Percentiles rank a stretch among this genome's conserved stretches.
These are phyloP conservation scores for Fusarium sp. DNA, from an alignment of 2,329 filamentous ascomycete species.

Conservation along the genomic window DNA sequence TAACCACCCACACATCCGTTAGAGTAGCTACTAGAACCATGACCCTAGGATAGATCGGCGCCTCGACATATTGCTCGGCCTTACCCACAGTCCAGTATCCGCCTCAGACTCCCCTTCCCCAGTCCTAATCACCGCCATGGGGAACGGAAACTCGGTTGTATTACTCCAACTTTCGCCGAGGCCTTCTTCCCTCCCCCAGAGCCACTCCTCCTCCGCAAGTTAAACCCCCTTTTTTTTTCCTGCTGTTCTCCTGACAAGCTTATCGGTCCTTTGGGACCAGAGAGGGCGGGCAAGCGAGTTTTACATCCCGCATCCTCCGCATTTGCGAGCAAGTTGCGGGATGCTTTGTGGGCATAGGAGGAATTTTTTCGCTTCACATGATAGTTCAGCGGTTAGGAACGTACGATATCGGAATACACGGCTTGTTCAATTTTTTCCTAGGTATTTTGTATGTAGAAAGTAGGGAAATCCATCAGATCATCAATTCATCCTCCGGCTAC, in stretches of 20 bases:
- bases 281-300: slow-evolving; percentile 31
- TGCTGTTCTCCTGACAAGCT: slow-evolving; percentile 21
- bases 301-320: slow-evolving; percentile 38
- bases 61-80: slow-evolving; percentile 26
- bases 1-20: slow-evolving; percentile 4
- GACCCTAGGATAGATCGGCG: slow-evolving; percentile 6
- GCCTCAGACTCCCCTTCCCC: slow-evolving; percentile 14
- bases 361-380: slow-evolving; percentile 29
- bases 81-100: slow-evolving; percentile 24
- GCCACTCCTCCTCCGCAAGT: slow-evolving; percentile 33
- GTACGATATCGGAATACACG: slow-evolving; percentile 9
- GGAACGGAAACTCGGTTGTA: slow-evolving; percentile 23
- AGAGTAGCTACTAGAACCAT: slow-evolving; percentile 4
- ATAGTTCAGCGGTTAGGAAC: background rate
- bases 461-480: slow-evolving; percentile 4
- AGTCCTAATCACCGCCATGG: slow-evolving; percentile 24
- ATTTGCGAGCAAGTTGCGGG: slow-evolving; percentile 25
- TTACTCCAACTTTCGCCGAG: slow-evolving; percentile 24
- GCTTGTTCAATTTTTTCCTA: background rate
- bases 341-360: background rate
- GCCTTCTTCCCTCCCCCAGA: slow-evolving; percentile 29
- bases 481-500: background rate
- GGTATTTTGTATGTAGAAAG: background rate
- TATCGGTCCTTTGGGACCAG: slow-evolving; percentile 34
- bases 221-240: slow-evolving; percentile 18